phyloP scores from a whole-genome alignment of 768 basidiomycete species.

The Suillus subalutaceus region DNA sequence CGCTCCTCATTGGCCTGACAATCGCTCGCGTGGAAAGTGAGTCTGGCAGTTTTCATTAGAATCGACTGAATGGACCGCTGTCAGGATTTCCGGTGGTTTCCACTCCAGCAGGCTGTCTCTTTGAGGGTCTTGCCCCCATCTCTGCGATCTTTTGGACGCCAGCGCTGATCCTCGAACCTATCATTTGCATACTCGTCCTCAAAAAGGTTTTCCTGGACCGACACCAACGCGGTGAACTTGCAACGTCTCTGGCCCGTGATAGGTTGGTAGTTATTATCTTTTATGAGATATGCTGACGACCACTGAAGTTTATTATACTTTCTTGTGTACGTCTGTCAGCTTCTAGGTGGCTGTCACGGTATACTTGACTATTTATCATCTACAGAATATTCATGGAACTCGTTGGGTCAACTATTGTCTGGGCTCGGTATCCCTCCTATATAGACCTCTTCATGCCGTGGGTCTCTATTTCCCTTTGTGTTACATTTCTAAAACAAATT shows the following conservation, averaged over 20 bases:
- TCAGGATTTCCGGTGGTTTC: conserved; percentile 24
- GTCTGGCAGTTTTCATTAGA: neutral
- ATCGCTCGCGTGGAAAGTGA: conserved; percentile 12
- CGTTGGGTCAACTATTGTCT: conserved; percentile 20
- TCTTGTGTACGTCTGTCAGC: conserved; percentile 17
- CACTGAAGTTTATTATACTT: conserved; percentile 25
- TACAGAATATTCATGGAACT: conserved; percentile 25
- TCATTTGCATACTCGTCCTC: conserved; percentile 26
- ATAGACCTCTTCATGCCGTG: conserved; percentile 28
- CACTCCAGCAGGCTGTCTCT: conserved; percentile 25
- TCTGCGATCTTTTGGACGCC: conserved; percentile 30
- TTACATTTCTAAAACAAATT: neutral
- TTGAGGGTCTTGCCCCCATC: conserved; percentile 20
- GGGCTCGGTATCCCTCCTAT: conserved; percentile 21
- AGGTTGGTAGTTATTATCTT: conserved; percentile 12
- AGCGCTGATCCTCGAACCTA: conserved; percentile 26
- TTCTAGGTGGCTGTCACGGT: neutral
- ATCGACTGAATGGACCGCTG: neutral
- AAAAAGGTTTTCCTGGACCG: conserved; percentile 18
- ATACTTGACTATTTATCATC: neutral
- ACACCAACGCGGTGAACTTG: conserved; percentile 7
- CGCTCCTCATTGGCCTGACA: conserved; percentile 13
- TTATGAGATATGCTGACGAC: neutral
- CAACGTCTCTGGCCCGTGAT: conserved; percentile 14
- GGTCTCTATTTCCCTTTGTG: conserved; percentile 8